These are phyloP conservation scores for Caloboletus inedulis DNA, from an alignment of 1,284 basidiomycete genomes.

Conservation along the genomic window DNA sequence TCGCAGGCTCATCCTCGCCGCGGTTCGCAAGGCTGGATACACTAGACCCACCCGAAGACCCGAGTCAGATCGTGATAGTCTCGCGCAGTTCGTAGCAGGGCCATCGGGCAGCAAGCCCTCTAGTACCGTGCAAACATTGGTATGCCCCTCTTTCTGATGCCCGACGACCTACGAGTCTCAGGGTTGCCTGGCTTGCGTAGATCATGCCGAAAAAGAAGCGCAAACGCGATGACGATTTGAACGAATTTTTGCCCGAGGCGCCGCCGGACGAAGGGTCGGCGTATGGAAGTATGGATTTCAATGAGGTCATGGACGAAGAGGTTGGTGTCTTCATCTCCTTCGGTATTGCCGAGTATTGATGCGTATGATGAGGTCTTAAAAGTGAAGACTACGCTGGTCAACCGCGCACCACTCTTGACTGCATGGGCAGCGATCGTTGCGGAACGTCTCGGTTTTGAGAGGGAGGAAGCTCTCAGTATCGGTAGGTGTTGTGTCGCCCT, in stretches of 20 bases:
- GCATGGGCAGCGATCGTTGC: slow-evolving; percentile 89
- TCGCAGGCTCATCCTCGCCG: slow-evolving; percentile 58
- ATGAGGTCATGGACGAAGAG: slow-evolving; percentile 68
- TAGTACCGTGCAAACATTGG: slow-evolving; percentile 21
- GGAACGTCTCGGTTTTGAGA: slow-evolving; percentile 80
- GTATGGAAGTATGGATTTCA: slow-evolving; percentile 63
- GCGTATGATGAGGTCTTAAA: slow-evolving; percentile 48
- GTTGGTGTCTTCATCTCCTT: slow-evolving; percentile 36
- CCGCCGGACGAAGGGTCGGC: slow-evolving; percentile 47
- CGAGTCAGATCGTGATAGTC: background rate
- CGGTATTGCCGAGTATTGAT: background rate
- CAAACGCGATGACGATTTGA: slow-evolving; percentile 48
- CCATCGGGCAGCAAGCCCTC: slow-evolving; percentile 12
- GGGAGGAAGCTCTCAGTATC: slow-evolving; percentile 87
- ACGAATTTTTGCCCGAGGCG: slow-evolving; percentile 58
- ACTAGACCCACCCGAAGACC: slow-evolving; percentile 25
- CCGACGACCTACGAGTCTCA: slow-evolving; percentile 5
- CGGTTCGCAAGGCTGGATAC: slow-evolving; percentile 65
- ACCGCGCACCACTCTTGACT: slow-evolving; percentile 92
- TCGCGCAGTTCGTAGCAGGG: background rate
- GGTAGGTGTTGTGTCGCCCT: slow-evolving; percentile 42
- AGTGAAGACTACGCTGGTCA: slow-evolving; percentile 66
- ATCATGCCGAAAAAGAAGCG: slow-evolving; percentile 52
- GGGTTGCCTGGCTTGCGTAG: slow-evolving; percentile 24
- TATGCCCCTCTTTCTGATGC: slow-evolving; percentile 24